Conservation (phyloP, 805 yeast genomes). For the Hanseniaspora lachancei region DNA sequence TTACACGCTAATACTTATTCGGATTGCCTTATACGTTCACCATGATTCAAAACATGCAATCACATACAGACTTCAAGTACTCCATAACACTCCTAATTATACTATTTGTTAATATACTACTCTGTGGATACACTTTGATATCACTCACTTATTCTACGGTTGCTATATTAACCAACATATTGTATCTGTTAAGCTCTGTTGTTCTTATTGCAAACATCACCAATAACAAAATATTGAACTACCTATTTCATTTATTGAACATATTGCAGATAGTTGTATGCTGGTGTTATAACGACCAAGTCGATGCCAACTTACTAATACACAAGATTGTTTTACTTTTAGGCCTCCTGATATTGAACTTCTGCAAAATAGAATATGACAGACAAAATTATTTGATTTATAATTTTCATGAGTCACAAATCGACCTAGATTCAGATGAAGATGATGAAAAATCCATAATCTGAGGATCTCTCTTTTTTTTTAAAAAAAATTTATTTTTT, state of each 20-base stretch:
- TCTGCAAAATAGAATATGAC: background rate
- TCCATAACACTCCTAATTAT: background rate
- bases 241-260: background rate
- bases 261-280: background rate
- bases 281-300: background rate
- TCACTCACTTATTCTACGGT: background rate
- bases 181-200: background rate
- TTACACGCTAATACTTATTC: too few relatives aligned
- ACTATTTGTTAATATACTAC: background rate
- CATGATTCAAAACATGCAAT: background rate
- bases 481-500: background rate
- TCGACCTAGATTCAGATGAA: background rate
- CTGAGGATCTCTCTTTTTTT: background rate
- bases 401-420: slow-evolving; percentile 9
- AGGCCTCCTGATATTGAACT: background rate
- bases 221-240: background rate
- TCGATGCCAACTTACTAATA: background rate
- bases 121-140: background rate
- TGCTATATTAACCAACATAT: background rate
- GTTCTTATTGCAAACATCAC: background rate
- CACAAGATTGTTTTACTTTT: background rate
- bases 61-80: background rate
- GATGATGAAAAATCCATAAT: background rate
- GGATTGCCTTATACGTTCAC: too few relatives aligned
- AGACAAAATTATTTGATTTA: background rate